Base-by-base conservation (phyloP, 2,329 filamentous ascomycete species). In the Pyricularia pennisetigena region DNA sequence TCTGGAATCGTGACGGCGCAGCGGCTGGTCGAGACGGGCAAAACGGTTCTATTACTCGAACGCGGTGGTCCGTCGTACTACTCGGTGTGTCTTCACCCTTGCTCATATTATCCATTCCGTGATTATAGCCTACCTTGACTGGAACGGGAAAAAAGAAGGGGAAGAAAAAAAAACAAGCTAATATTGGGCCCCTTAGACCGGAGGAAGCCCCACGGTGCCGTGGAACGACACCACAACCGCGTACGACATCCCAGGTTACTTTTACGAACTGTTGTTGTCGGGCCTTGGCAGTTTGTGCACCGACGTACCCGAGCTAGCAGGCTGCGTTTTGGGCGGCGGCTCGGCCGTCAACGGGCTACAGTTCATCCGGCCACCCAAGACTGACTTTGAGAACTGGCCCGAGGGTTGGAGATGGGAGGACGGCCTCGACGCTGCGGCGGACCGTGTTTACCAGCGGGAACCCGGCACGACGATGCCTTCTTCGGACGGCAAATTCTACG, bases 321-420 rank as follows among this genome's bases (percentile, higher is more conserved):
- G 76, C 2, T 79, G 78, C 71, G 69, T 80, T 26, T 72, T 80
- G 0, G 77, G 78, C 30, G 78, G 78, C 8, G 75, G 76, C 20
- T 75, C 74, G 28, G 73, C 73, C 26, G 71, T 79, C 68, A 78
- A 78, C 69, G 75, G 74, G 3, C 68, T 74, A 69, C 75, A 76
- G 71, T 77, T 74, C 69, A 72, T 77, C n/a, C 29, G 63, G 59
- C 71, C 71, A 2, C 76, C 74, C 10, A 65, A 70, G 69, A 23
- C 28, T 65, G 76, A 77, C 71, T 77, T 76, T 59, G 68, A 73
- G 61, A 73, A 73, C 66, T 76, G 74, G 74, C 75, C 75, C 2
- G 68, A 69, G 12, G 75, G 75, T 32, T 76, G 75, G 75, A 72
- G 71, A 64, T 74, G 72, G 69, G 69, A 67, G 7, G 75, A 76